These are phyloP conservation scores for Aspergillus flavus DNA, from an alignment of 2,329 filamentous ascomycete genomes.

Conservation along the genomic window DNA sequence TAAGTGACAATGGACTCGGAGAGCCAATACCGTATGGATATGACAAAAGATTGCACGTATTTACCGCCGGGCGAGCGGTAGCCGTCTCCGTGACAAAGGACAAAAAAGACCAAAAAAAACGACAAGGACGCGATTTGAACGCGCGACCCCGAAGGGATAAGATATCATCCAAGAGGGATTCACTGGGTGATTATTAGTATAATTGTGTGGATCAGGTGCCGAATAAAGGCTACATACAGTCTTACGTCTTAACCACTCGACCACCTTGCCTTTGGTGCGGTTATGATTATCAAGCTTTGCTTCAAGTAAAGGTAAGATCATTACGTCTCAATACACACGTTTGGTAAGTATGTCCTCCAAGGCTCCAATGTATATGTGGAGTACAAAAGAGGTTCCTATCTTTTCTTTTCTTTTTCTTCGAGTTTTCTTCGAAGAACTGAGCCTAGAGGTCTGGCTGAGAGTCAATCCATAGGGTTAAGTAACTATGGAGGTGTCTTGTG, in stretches of 20 bases:
- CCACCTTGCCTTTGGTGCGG: neutral
- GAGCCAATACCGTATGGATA: too few relatives aligned
- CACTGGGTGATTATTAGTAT: too few relatives aligned
- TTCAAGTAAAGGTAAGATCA: too few relatives aligned
- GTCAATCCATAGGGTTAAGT: neutral
- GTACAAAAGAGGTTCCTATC: neutral
- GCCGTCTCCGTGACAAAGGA: too few relatives aligned
- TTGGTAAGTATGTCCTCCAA: neutral
- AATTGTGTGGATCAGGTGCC: too few relatives aligned
- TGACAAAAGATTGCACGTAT: too few relatives aligned
- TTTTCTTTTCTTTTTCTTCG: neutral
- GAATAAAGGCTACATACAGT: neutral
- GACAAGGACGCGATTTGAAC: slow-evolving; percentile 10
- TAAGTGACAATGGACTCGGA: too few relatives aligned
- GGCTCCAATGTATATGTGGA: neutral
- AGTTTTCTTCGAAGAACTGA: neutral
- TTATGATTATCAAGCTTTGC: fast-evolving
- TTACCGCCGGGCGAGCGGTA: too few relatives aligned
- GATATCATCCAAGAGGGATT: neutral
- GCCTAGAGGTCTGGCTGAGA: neutral
- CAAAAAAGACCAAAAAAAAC: neutral
- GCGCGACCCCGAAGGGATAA: slow-evolving; percentile 8
- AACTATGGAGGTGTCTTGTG: neutral
- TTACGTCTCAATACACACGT: too few relatives aligned
- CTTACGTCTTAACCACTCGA: neutral